Percentiles rank a stretch among this genome's conserved stretches.
Evolutionary conservation across 2,329 filamentous ascomycete genomes (phyloP).

Genomic region (Escovopsis sp.): DNA sequence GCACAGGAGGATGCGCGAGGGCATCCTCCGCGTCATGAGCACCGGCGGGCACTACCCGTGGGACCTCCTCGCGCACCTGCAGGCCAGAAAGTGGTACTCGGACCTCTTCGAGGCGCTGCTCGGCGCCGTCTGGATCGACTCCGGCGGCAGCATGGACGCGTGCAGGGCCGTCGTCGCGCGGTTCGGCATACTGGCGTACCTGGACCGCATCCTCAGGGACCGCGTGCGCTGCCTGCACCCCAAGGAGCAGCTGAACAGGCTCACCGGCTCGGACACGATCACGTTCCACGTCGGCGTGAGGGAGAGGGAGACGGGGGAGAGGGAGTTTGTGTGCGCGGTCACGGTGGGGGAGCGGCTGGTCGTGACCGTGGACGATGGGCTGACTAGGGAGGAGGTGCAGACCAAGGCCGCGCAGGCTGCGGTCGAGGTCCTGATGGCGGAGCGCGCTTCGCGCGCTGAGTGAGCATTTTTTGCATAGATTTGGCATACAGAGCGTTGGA

Average conservation of each 20-base stretch:
- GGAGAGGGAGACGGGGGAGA: slow-evolving; percentile 9
- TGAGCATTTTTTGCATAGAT: no score
- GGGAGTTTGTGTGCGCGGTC: slow-evolving; percentile 30
- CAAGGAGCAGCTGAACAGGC: slow-evolving; percentile 52
- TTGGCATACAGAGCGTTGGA: no score
- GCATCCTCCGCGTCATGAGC: slow-evolving; percentile 36
- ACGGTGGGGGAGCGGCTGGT: slow-evolving; percentile 32
- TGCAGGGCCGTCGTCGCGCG: slow-evolving; percentile 47
- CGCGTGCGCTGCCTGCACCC: slow-evolving; percentile 45
- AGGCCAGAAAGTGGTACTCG: slow-evolving; percentile 63
- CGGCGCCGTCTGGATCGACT: slow-evolving; percentile 76
- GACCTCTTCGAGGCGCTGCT: slow-evolving; percentile 72
- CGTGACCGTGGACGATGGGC: slow-evolving; percentile 29
- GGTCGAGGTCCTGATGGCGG: slow-evolving; percentile 20
- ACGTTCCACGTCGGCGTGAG: slow-evolving; percentile 31
- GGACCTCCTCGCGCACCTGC: slow-evolving; percentile 50
- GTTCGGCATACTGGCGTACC: slow-evolving; percentile 49
- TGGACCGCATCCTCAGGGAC: slow-evolving; percentile 46
- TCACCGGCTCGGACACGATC: slow-evolving; percentile 38
- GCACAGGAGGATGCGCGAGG: slow-evolving; percentile 32
- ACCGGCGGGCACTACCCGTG: slow-evolving; percentile 54
- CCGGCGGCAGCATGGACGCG: slow-evolving; percentile 43
- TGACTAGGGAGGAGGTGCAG: slow-evolving; percentile 37
- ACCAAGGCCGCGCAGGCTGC: slow-evolving; percentile 41
- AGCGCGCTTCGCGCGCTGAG: slow-evolving; percentile 6